phyloP scores from a whole-genome alignment of 345 rosid species.

The Euphorbia lathyris region DNA sequence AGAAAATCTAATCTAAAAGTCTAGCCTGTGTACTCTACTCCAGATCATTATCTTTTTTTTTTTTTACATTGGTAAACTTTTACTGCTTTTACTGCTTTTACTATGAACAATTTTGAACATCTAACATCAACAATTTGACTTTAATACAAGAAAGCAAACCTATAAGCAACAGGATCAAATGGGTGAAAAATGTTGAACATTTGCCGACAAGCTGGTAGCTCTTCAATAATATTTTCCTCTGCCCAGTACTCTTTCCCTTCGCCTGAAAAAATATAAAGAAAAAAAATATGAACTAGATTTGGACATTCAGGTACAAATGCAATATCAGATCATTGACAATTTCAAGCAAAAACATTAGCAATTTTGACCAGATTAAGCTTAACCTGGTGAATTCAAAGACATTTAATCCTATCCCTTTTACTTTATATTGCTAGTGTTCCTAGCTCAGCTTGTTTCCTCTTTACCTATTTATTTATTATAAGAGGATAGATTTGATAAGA shows the following conservation, averaged over 20 bases:
- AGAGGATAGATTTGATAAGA: too few relatives aligned
- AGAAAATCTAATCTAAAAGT: neutral
- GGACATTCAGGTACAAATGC: neutral
- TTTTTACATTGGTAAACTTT: constrained; percentile 65
- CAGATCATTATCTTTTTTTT: constrained; percentile 17
- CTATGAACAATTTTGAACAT: constrained; percentile 16
- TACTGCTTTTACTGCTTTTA: constrained; percentile 70
- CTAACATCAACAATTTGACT: neutral
- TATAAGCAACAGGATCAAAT: constrained; percentile 96
- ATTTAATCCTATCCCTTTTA: neutral
- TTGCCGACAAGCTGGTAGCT: constrained; percentile 91
- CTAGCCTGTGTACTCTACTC: neutral
- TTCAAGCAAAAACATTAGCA: neutral
- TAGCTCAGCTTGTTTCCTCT: neutral
- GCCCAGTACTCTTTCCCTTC: constrained; percentile 86
- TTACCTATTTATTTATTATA: neutral
- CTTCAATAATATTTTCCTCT: constrained; percentile 74
- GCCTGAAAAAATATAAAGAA: constrained; percentile 40
- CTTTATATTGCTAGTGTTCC: neutral
- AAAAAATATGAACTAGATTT: neutral
- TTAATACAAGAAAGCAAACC: constrained; percentile 41
- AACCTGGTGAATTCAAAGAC: neutral
- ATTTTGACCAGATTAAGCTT: neutral
- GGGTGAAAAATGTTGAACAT: constrained; percentile 99
- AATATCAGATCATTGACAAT: neutral